Percentiles rank a stretch among this genome's conserved stretches.
phyloP scores from a whole-genome alignment of 306 rosid species.

The Vigna unguiculata region DNA sequence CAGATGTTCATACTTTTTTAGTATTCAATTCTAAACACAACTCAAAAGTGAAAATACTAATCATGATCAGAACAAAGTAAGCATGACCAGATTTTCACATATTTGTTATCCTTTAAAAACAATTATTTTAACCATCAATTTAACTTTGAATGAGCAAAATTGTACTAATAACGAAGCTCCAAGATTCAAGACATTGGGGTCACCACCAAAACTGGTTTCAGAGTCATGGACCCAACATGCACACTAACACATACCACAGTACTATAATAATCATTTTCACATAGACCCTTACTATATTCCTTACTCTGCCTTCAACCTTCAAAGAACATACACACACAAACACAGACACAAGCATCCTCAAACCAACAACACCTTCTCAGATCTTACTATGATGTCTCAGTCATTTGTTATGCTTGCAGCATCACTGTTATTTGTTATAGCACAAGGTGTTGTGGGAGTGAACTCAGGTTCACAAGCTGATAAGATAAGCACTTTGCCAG shows the following conservation, averaged over 20 bases:
- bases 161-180: background rate
- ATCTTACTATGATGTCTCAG: constrained; percentile 48
- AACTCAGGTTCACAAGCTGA: constrained; percentile 52
- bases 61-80: background rate
- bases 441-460: constrained; percentile 42
- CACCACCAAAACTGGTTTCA: background rate
- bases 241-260: background rate
- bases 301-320: constrained; percentile 5
- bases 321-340: background rate
- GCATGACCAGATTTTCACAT: background rate
- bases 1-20: too few relatives aligned
- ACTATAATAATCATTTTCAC: background rate
- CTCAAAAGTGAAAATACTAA: background rate
- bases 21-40: too few relatives aligned
- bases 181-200: background rate
- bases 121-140: background rate
- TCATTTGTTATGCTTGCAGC: constrained; percentile 49
- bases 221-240: constrained; percentile 18
- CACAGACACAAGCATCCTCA: background rate
- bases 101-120: background rate
- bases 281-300: constrained; percentile 1
- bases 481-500: constrained; percentile 66
- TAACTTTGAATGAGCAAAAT: background rate
- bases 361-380: constrained; percentile 18
- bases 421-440: constrained; percentile 19